Evolutionary conservation across 148 eudicot genomes (phyloP), one percentile per base, ranked within the genome.

Genomic region (Salicornia ramosissima): DNA sequence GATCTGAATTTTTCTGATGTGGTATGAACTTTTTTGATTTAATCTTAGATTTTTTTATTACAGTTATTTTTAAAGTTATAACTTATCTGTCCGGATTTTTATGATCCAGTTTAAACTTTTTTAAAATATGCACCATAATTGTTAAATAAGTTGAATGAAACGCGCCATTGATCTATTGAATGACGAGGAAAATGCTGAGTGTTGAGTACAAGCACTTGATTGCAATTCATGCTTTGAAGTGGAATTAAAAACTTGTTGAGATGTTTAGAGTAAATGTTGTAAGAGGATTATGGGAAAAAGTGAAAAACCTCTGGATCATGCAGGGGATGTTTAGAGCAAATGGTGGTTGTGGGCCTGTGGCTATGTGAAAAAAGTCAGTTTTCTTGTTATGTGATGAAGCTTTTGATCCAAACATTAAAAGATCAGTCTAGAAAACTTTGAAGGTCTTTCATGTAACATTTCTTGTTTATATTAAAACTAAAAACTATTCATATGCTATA

Each of bases 281-380:
- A 14, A 72, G 75, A 87, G 96, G 87, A 87, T 10, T 59, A 83
- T 64, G 96, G 78, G 10, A 85, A 82, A 72, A 14, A 78, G n/a
- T n/a, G n/a, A n/a, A n/a, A n/a, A n/a, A n/a, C 68, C 81, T 87
- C 3, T 82, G 88, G 86, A 42, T 79, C 56, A 89, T 86, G 84
- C 91, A 89, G 10, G 96, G 96, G 47, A 80, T 87, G 91, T 89
- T 89, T 64, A 76, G 85, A 75, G 88, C 86, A 50, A 89, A 89
- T 43, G 96, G 91, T 3, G 80, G 85, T 29, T 87, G 91, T 75
- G 94, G 94, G 80, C 84, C 30, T 87, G 91, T 75, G 94, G 94
- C 28, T 86, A 83, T 40, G 82, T 86, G 15, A 86, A 86, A 74
- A n/a, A 88, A 88, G 56, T 90, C 96, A 43, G 84, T 80, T 57